phyloP scores from a whole-genome alignment of 1,139 yeast species.

The Kodamaea fungicola region DNA sequence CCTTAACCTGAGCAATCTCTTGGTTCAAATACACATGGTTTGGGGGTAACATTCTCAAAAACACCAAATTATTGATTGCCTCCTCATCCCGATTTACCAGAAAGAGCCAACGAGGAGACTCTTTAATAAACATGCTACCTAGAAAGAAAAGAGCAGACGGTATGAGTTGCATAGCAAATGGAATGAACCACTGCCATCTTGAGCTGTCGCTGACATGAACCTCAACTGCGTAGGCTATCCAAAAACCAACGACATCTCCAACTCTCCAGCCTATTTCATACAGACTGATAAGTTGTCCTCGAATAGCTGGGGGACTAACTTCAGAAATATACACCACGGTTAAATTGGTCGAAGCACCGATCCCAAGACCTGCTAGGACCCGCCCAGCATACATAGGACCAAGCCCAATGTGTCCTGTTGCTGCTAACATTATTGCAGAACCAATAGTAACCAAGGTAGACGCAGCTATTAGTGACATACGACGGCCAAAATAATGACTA shows the following conservation, averaged over 20 bases:
- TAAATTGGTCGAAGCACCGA: constrained; percentile 40
- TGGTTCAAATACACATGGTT: constrained; percentile 36
- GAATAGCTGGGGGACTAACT: constrained; percentile 38
- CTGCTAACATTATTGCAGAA: constrained; percentile 40
- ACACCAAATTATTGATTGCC: constrained; percentile 34
- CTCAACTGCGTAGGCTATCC: constrained; percentile 42
- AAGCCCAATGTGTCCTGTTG: constrained; percentile 25
- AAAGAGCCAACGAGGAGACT: constrained; percentile 41
- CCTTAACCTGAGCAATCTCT: constrained; percentile 29
- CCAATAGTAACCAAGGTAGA: constrained; percentile 36
- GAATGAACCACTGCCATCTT: constrained; percentile 40
- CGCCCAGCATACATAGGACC: constrained; percentile 43
- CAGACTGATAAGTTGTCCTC: constrained; percentile 37
- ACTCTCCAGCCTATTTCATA: constrained; percentile 45
- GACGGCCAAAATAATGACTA: constrained; percentile 38
- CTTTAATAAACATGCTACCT: constrained; percentile 35
- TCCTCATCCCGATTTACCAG: constrained; percentile 32
- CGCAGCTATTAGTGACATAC: constrained; percentile 30
- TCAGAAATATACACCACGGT: constrained; percentile 42
- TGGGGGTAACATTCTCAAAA: constrained; percentile 38
- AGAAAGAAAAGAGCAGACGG: constrained; percentile 39
- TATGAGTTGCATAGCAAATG: constrained; percentile 41
- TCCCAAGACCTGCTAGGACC: constrained; percentile 38
- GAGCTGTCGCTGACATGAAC: constrained; percentile 23
- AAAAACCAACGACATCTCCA: constrained; percentile 42